These are phyloP conservation scores for Globisporangium recalcitrans DNA, from an alignment of 352 stramenopile species.

Conservation along the genomic window DNA sequence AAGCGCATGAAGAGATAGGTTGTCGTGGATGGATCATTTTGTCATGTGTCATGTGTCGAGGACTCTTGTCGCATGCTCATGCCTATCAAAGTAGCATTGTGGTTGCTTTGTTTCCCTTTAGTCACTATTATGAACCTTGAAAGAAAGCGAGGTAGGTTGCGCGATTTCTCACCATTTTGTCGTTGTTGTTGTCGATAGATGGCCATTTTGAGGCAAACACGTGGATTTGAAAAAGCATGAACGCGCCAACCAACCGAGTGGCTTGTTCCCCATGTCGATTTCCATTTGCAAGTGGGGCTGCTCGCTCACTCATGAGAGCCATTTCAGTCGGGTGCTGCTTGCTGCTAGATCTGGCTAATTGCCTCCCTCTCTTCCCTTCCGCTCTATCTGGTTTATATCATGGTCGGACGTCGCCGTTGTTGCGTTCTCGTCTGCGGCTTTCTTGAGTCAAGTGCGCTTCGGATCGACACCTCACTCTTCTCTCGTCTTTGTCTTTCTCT, in stretches of 20 bases:
- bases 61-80: not conserved
- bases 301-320: not conserved
- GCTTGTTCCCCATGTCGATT: not conserved
- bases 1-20: not conserved
- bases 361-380: not conserved
- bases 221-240: not conserved
- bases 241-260: not conserved
- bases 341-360: too few species aligned
- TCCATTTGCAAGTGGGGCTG: not conserved
- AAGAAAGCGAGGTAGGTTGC: not conserved
- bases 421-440: not conserved
- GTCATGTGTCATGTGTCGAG: too few species aligned
- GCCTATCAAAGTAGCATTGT: not conserved
- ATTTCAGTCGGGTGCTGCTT: too few species aligned
- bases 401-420: not conserved
- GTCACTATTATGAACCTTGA: not conserved
- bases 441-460: not conserved
- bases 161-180: not conserved
- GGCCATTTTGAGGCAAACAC: not conserved
- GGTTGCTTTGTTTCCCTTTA: not conserved
- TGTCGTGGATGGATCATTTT: not conserved
- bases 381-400: not conserved
- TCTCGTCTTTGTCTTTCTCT: too few species aligned
- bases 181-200: not conserved
- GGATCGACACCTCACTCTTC: not conserved